Evolutionary conservation across 257 asterid species (phyloP).

Genomic region (Penstemon eatonii): DNA sequence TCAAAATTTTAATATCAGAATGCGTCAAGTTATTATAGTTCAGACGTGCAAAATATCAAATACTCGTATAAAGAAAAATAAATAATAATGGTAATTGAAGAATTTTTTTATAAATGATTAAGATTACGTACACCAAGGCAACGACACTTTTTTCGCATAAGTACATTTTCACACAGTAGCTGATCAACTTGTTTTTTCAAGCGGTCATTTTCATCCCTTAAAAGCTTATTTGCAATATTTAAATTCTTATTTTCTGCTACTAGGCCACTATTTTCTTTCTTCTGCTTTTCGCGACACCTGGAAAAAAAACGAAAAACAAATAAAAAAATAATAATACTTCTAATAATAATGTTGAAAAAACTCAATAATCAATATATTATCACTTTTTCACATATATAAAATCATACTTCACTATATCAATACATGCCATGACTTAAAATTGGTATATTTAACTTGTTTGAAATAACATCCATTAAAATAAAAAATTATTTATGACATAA

Average conservation of each 20-base stretch:
- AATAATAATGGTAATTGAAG: not conserved
- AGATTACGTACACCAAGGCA: conserved; percentile 26
- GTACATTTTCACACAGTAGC: conserved; percentile 31
- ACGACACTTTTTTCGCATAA: conserved; percentile 31
- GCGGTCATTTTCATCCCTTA: conserved; percentile 39
- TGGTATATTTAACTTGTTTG: too few species aligned
- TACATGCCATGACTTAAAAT: too few species aligned
- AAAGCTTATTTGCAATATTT: conserved; percentile 23
- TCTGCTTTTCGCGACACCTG: conserved; percentile 47
- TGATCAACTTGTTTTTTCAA: conserved; percentile 27
- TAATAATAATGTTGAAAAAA: too few species aligned
- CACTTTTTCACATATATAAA: too few species aligned
- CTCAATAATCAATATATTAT: too few species aligned
- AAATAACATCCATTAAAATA: too few species aligned
- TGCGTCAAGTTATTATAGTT: too few species aligned
- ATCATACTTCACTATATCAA: too few species aligned
- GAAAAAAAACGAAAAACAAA: not conserved
- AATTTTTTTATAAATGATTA: not conserved
- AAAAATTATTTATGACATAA: too few species aligned
- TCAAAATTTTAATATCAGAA: too few species aligned
- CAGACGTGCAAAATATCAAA: not conserved
- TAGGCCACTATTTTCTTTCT: conserved; percentile 30
- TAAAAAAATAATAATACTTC: too few species aligned
- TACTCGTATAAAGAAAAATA: too few species aligned
- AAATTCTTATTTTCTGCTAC: conserved; percentile 35